A percentile compares a stretch with the other conserved stretches of the same genome.
phyloP scores from a whole-genome alignment of 202 grass and related monocot species.

The Alloteropsis angusta region DNA sequence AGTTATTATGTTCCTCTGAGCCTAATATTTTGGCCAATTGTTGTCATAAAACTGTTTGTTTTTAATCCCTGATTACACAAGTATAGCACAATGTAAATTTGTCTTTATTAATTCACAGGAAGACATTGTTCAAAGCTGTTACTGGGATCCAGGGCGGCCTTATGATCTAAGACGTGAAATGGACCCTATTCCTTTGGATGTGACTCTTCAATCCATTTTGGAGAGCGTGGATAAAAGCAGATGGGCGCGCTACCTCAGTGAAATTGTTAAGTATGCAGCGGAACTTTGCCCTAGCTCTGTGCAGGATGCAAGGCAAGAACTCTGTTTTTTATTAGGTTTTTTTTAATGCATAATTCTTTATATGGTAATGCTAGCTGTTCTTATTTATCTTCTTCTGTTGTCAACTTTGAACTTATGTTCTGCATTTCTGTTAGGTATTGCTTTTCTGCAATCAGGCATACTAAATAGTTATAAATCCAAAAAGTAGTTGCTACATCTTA shows the following conservation, averaged over 20 bases:
- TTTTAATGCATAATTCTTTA: not conserved
- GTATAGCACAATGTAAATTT: not conserved
- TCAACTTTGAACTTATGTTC: not conserved
- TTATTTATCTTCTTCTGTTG: not conserved
- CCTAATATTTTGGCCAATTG: no score
- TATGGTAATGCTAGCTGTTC: conserved; percentile 1
- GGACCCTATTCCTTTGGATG: conserved; percentile 79
- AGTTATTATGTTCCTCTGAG: not conserved
- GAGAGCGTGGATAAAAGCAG: conserved; percentile 82
- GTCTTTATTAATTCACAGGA: conserved; percentile 55
- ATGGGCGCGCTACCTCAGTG: conserved; percentile 96
- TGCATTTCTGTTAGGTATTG: not conserved
- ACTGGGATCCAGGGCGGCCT: conserved; percentile 89
- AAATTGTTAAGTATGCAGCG: conserved; percentile 86
- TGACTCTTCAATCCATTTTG: conserved; percentile 97
- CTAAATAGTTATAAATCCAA: not conserved
- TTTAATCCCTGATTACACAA: no score
- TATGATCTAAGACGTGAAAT: conserved; percentile 91
- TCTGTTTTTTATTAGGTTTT: conserved; percentile 16
- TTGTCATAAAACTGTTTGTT: no score
- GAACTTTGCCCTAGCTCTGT: conserved; percentile 91
- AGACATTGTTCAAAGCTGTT: conserved; percentile 96
- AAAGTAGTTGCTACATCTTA: not conserved
- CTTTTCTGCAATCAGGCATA: conserved; percentile 5
- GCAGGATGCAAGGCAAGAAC: conserved; percentile 78